Conservation (phyloP, 148 eudicot genomes). For the Pharnaceum exiguum region DNA sequence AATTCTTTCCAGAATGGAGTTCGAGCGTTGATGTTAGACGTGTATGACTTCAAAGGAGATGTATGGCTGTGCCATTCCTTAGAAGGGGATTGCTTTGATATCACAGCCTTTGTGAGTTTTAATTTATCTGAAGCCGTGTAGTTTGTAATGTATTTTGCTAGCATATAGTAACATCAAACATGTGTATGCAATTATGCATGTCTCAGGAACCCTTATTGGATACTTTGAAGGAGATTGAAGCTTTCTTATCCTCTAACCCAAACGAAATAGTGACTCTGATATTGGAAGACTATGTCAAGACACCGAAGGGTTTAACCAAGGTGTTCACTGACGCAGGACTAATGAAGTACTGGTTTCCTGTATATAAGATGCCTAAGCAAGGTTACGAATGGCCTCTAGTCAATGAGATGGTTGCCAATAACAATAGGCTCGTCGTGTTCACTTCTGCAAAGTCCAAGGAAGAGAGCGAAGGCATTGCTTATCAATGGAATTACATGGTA, state of each 20-base stretch:
- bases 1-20: conserved; percentile 55
- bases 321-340: conserved; percentile 65
- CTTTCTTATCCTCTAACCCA: conserved; percentile 59
- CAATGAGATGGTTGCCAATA: conserved; percentile 60
- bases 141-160: too few relatives aligned
- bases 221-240: conserved; percentile 60
- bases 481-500: conserved; percentile 74
- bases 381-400: conserved; percentile 85
- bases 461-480: conserved; percentile 68
- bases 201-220: conserved; percentile 54
- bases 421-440: conserved; percentile 69
- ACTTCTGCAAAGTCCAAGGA: conserved; percentile 57
- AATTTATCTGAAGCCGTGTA: neutral
- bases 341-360: conserved; percentile 73
- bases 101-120: conserved; percentile 64
- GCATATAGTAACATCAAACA: too few relatives aligned
- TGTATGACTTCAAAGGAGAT: conserved; percentile 62
- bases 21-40: conserved; percentile 81
- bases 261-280: conserved; percentile 71
- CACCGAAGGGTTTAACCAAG: conserved; percentile 67
- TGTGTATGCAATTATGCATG: neutral
- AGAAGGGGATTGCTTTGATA: conserved; percentile 56
- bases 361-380: conserved; percentile 56
- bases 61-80: conserved; percentile 89
- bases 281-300: conserved; percentile 66